Conservation (phyloP, 1,284 basidiomycete species). For the Tilletia walkeri region DNA sequence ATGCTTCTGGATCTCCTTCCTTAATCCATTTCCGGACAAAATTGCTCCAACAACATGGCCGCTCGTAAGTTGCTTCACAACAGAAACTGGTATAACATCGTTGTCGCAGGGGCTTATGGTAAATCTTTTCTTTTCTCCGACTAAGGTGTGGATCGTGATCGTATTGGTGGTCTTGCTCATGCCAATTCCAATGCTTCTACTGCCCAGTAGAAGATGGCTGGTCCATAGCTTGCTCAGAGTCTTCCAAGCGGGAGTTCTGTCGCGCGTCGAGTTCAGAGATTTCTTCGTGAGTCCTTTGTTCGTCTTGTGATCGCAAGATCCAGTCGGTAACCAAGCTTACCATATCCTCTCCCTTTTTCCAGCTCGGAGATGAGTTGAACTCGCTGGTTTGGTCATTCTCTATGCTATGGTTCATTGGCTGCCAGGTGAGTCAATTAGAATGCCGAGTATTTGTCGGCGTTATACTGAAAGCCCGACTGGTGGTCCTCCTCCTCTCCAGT, state of each 20-base stretch:
- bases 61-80: conserved; percentile 55
- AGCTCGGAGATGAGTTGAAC: conserved; percentile 54
- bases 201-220: conserved; percentile 75
- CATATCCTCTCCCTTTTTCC: not conserved
- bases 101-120: not conserved
- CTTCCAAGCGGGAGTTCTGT: conserved; percentile 68
- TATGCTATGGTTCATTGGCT: conserved; percentile 64
- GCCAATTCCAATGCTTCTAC: conserved; percentile 71
- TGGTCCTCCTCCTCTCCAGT: conserved; percentile 54
- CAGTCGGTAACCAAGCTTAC: not conserved
- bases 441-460: not conserved
- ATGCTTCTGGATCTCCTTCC: conserved; percentile 81
- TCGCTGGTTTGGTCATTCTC: conserved; percentile 53
- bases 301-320: not conserved
- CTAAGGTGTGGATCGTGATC: conserved; percentile 70
- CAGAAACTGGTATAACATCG: not conserved
- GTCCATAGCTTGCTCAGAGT: conserved; percentile 64
- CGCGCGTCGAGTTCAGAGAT: conserved; percentile 51
- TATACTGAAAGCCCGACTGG: conserved; percentile 26
- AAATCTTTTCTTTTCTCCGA: not conserved
- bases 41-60: conserved; percentile 67
- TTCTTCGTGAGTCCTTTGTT: conserved; percentile 36
- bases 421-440: conserved; percentile 50
- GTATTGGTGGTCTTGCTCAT: conserved; percentile 67
- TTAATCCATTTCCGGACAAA: conserved; percentile 54